A percentile compares a stretch with the other conserved stretches of the same genome.
phyloP scores from a whole-genome alignment of 352 stramenopile genomes.

The Peronospora belbahrii region DNA sequence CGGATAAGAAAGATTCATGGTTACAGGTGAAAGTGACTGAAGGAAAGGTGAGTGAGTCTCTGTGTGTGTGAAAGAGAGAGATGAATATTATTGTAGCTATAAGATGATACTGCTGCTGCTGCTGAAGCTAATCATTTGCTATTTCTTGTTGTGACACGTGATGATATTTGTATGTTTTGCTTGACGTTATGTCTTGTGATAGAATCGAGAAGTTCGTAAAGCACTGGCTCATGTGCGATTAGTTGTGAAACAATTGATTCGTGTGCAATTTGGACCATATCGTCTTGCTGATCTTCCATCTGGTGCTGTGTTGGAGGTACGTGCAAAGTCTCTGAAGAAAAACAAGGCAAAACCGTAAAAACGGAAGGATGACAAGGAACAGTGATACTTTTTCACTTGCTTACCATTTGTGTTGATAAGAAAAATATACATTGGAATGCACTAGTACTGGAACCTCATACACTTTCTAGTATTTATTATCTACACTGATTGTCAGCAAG shows the following conservation, averaged over 20 bases:
- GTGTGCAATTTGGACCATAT: constrained; percentile 87
- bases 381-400: constrained; percentile 4
- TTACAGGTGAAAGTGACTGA: constrained; percentile 81
- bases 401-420: not conserved
- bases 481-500: constrained; percentile 15
- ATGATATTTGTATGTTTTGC: not conserved
- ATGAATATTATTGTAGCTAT: too few relatives aligned
- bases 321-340: constrained; percentile 45
- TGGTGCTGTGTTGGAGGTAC: constrained; percentile 75
- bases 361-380: constrained; percentile 15
- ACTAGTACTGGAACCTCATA: constrained; percentile 10
- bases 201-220: constrained; percentile 89
- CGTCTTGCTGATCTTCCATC: constrained; percentile 63
- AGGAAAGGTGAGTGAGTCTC: constrained; percentile 55
- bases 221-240: constrained; percentile 80
- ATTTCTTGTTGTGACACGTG: too few relatives aligned
- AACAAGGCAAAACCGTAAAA: constrained; percentile 14
- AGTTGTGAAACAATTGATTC: constrained; percentile 83
- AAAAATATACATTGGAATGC: not conserved
- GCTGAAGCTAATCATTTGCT: too few relatives aligned
- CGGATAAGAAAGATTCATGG: constrained; percentile 86
- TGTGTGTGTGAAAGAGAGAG: too few relatives aligned
- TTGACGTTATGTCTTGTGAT: not conserved
- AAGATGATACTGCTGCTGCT: too few relatives aligned
- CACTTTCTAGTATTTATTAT: constrained; percentile 19